These are phyloP conservation scores for Cymodocea nodosa DNA, from an alignment of 116 monocot genomes.

Conservation along the genomic window DNA sequence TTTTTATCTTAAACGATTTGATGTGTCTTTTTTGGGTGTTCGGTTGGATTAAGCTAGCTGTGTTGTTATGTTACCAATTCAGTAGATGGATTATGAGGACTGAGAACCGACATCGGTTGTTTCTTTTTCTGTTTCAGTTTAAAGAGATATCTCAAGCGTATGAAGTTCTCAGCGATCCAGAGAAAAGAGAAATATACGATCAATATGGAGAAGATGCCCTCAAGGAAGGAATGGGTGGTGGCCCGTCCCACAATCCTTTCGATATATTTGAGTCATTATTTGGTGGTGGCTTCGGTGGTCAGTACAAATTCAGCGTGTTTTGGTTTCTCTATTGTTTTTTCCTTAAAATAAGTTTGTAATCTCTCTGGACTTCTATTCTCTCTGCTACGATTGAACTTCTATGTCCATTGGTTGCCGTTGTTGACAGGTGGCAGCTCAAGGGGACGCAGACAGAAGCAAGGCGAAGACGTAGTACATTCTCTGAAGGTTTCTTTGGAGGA, in stretches of 20 bases:
- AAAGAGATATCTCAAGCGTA: slow-evolving; percentile 87
- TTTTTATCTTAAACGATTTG: neutral
- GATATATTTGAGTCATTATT: slow-evolving; percentile 83
- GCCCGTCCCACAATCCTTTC: slow-evolving; percentile 51
- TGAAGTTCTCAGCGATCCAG: slow-evolving; percentile 80
- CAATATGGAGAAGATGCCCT: slow-evolving; percentile 90
- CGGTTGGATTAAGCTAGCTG: too few relatives aligned
- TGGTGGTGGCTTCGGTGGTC: slow-evolving; percentile 27
- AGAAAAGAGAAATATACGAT: slow-evolving; percentile 77
- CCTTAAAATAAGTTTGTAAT: too few relatives aligned
- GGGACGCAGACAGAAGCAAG: slow-evolving; percentile 44
- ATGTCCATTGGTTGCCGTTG: too few relatives aligned
- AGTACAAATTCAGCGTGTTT: neutral
- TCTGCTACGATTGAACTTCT: neutral
- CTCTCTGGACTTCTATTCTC: too few relatives aligned
- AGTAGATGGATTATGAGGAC: too few relatives aligned
- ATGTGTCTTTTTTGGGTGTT: too few relatives aligned
- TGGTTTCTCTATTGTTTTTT: neutral
- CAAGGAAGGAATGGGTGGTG: slow-evolving; percentile 74
- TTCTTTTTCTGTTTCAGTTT: slow-evolving; percentile 34
- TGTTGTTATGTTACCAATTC: too few relatives aligned
- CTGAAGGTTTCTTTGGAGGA: slow-evolving; percentile 88
- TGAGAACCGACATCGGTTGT: neutral
- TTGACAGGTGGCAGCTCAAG: slow-evolving; percentile 58
- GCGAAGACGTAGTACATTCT: slow-evolving; percentile 64